These are phyloP conservation scores for Trapa bicornis DNA, from an alignment of 345 rosid species.

Conservation along the genomic window DNA sequence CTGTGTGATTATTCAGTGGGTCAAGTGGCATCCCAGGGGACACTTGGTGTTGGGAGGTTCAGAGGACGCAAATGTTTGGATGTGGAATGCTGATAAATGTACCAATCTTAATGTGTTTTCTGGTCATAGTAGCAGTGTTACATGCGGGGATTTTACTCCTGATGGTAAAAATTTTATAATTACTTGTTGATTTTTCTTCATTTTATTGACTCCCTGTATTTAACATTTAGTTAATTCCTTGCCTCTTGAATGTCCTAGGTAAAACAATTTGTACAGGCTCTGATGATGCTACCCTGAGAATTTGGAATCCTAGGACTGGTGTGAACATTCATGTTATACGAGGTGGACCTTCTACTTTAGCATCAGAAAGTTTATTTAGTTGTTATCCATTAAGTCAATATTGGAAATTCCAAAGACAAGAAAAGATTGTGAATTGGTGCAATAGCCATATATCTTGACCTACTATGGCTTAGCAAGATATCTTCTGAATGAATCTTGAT, in stretches of 20 bases:
- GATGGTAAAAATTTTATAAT: too few relatives aligned
- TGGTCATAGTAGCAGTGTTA: not conserved
- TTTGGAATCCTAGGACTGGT: constrained; percentile 83
- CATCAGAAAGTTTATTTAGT: not conserved
- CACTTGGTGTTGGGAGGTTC: constrained; percentile 81
- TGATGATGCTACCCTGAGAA: constrained; percentile 75
- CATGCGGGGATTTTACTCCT: not conserved
- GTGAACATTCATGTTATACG: constrained; percentile 54
- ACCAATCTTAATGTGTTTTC: not conserved
- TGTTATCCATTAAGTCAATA: not conserved
- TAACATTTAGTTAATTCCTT: not conserved
- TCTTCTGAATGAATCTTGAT: too few relatives aligned
- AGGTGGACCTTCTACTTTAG: constrained; percentile 27
- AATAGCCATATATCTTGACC: too few relatives aligned
- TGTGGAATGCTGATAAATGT: constrained; percentile 94
- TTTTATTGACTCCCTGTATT: not conserved
- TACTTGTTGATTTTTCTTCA: too few relatives aligned
- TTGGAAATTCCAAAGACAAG: too few relatives aligned
- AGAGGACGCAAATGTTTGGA: constrained; percentile 67
- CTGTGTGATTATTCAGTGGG: constrained; percentile 41
- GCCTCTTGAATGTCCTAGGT: constrained; percentile 26
- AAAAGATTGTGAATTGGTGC: too few relatives aligned
- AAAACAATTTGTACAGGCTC: constrained; percentile 85
- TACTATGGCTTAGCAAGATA: too few relatives aligned
- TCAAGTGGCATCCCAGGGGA: constrained; percentile 92